Conservation (phyloP, 192 early-diverging fungal genomes). For the Podila clonocystis region DNA sequence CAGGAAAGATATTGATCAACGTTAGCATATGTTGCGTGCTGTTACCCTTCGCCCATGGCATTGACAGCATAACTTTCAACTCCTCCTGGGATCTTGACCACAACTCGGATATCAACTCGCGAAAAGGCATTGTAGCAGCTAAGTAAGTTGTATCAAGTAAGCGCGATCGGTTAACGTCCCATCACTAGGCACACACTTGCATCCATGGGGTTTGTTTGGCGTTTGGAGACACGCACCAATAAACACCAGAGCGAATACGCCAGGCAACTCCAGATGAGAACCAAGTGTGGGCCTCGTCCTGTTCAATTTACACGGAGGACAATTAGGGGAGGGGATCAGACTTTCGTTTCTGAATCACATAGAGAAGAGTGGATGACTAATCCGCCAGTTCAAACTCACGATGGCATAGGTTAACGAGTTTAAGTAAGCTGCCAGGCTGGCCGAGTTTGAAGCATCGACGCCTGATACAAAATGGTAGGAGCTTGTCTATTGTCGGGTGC, state of each 20-base stretch:
- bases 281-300: slow-evolving; percentile 79
- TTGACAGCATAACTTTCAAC: slow-evolving; percentile 95
- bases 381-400: no score
- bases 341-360: no score
- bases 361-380: no score
- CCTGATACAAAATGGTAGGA: slow-evolving; percentile 84
- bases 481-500: slow-evolving; percentile 72
- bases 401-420: slow-evolving; percentile 94
- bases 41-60: slow-evolving; percentile 85
- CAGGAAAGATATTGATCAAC: not conserved
- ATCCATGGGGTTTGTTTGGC: not conserved
- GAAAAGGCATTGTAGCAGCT: slow-evolving; percentile 99
- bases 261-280: slow-evolving; percentile 67
- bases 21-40: no score
- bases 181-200: not conserved
- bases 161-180: not conserved
- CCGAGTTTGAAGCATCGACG: slow-evolving; percentile 91
- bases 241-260: slow-evolving; percentile 71
- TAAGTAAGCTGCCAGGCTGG: slow-evolving; percentile 96
- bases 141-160: slow-evolving; percentile 9
- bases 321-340: no score
- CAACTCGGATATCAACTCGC: slow-evolving; percentile 94
- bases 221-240: slow-evolving; percentile 55
- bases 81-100: slow-evolving; percentile 97
- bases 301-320: not conserved